Evolutionary conservation across 2,329 filamentous ascomycete genomes (phyloP), one percentile per base, ranked within the genome.

Genomic region (Amauroascus verrucosus): DNA sequence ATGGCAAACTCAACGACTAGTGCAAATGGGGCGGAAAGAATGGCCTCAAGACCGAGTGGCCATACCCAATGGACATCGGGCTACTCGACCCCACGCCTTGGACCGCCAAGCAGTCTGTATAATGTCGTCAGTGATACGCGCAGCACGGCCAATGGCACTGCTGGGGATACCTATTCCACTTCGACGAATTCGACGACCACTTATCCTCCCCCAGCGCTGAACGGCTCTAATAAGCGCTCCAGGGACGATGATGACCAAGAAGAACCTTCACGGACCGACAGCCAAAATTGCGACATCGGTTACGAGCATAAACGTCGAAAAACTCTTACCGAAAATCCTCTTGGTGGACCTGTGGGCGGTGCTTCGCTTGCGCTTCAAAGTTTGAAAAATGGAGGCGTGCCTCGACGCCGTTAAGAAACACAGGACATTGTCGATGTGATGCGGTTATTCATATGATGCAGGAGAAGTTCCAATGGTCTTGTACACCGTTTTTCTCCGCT

Each of bases 71-170:
- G 94, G 70, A 69, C 78, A 5, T 79, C 77, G 48, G 84, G 83
- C 24, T 95, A 94, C 71, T 85, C 76, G 66, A 90, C 88, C 0
- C 85, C 90, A 47, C 83, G 88, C 40, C 75, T 79, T 1, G 59
- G 70, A 1, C 78, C 85, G 2, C 83, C 86, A 0, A 90, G 87
- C 74, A 94, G 83, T 65, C 75, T 95, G 48, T 95, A 95, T 76
- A 94, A 83, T 68, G 85, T 94, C 58, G 89, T 95, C 73, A 90
- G 85, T 67, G 88, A 87, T 65, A 85, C 88, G 56, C 80, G 87
- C 24, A 80, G 75, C 46, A 72, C 76, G 28, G 73, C 79, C 16
- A 88, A 87, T 60, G 84, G 84, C 28, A 70, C 80, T 11, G 72
- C 77, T 18, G 78, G 78, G 48, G 87, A 94, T 60, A 79, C 83